Conservation (phyloP, 768 basidiomycete genomes). For the Sporobolomyces roseus region DNA sequence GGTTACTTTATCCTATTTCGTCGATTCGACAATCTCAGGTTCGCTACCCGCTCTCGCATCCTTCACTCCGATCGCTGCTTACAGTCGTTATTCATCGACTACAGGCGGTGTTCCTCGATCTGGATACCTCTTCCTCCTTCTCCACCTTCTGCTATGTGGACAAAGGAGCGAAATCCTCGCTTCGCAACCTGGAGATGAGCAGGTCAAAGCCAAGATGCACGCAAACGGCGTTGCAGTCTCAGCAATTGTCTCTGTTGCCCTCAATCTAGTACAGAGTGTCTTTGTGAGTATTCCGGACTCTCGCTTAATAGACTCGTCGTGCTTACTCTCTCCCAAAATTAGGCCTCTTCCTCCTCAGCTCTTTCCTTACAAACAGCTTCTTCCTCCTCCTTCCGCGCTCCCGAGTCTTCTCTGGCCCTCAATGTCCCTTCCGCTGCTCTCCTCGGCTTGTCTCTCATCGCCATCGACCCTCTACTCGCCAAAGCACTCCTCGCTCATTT, state of each 20-base stretch:
- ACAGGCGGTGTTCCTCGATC: neutral
- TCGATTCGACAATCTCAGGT: constrained; percentile 22
- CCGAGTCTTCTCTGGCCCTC: constrained; percentile 16
- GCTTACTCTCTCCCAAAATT: neutral
- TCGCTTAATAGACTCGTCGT: too few relatives aligned
- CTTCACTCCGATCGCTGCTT: neutral
- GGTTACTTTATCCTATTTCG: constrained; percentile 10
- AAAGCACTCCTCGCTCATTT: constrained; percentile 27
- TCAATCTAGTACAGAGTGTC: constrained; percentile 6
- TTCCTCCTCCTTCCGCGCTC: constrained; percentile 10
- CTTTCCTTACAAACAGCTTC: too few relatives aligned
- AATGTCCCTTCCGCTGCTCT: constrained; percentile 31
- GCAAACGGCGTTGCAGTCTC: constrained; percentile 12
- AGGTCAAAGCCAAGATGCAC: constrained; percentile 17
- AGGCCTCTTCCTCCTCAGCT: constrained; percentile 9
- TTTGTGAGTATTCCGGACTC: too few relatives aligned
- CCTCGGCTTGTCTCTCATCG: constrained; percentile 28
- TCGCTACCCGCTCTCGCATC: neutral
- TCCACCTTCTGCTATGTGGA: constrained; percentile 22
- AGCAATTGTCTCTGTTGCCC: neutral
- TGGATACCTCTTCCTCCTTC: constrained; percentile 28
- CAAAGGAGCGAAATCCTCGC: constrained; percentile 31
- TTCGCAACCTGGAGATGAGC: constrained; percentile 14
- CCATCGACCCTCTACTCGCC: constrained; percentile 40
- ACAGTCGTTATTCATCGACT: neutral